Evolutionary conservation across 768 basidiomycete species (phyloP).

Genomic region (Leccinum arenicola): DNA sequence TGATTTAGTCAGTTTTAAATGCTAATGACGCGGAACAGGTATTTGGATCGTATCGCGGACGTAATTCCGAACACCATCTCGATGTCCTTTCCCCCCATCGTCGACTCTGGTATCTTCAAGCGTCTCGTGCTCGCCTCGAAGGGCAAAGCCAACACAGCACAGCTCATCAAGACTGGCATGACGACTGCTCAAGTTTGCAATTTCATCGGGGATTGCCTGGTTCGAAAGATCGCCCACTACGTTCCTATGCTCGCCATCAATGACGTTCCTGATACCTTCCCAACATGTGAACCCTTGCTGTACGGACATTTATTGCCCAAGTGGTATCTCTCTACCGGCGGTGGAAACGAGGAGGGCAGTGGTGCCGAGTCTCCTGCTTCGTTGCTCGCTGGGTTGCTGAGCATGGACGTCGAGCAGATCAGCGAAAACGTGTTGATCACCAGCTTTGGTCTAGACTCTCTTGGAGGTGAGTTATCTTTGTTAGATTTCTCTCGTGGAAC

Average conservation of each 20-base stretch:
- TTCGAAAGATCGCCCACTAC: slow-evolving; percentile 30
- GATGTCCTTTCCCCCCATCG: slow-evolving; percentile 34
- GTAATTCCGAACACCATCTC: slow-evolving; percentile 31
- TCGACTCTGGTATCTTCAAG: slow-evolving; percentile 34
- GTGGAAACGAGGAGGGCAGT: slow-evolving; percentile 11
- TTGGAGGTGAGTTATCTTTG: slow-evolving; percentile 19
- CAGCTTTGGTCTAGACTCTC: slow-evolving; percentile 25
- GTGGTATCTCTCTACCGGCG: slow-evolving; percentile 18
- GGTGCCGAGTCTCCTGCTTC: slow-evolving; percentile 23
- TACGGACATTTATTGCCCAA: slow-evolving; percentile 23
- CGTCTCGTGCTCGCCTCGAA: slow-evolving; percentile 28
- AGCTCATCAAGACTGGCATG: slow-evolving; percentile 32
- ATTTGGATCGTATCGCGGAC: slow-evolving; percentile 32
- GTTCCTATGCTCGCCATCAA: slow-evolving; percentile 27
- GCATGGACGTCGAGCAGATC: slow-evolving; percentile 28
- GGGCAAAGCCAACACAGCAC: slow-evolving; percentile 28
- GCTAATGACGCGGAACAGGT: slow-evolving; percentile 15
- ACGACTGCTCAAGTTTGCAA: slow-evolving; percentile 32
- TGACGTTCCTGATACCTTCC: slow-evolving; percentile 26
- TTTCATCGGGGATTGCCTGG: slow-evolving; percentile 30
- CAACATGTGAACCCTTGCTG: slow-evolving; percentile 25
- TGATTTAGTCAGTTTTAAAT: neutral
- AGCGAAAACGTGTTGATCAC: slow-evolving; percentile 30
- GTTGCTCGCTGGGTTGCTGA: slow-evolving; percentile 22
- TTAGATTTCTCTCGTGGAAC: too few species aligned